A percentile compares a stretch with the other conserved stretches of the same genome.
Evolutionary conservation across 2,329 filamentous ascomycete species (phyloP).

Genomic region (Fusarium cicatricum): DNA sequence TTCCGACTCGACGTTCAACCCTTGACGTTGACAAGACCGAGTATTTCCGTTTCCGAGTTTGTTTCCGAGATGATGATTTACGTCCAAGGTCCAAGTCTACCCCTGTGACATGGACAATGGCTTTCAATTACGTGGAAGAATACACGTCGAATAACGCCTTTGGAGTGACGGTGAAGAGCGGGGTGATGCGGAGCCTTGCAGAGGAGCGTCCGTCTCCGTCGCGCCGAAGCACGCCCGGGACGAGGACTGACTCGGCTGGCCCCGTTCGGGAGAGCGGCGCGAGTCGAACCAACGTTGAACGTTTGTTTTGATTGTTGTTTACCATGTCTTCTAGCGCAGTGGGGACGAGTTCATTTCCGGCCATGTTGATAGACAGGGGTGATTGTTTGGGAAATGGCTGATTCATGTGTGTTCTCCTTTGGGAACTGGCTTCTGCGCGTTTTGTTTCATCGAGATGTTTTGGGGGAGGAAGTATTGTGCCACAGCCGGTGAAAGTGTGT

Average conservation of each 20-base stretch:
- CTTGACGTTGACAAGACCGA: not conserved
- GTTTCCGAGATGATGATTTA: not conserved
- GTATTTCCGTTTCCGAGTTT: not conserved
- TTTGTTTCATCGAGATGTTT: no score
- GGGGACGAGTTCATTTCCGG: no score
- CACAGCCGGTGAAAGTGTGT: no score
- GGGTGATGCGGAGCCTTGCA: no score
- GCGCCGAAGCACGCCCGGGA: not conserved
- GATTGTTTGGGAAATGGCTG: not conserved
- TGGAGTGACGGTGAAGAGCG: no score
- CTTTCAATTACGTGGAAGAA: not conserved
- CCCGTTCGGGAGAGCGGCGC: slow-evolving; percentile 5
- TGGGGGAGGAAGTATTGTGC: no score
- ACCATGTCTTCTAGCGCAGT: not conserved
- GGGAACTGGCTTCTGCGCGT: no score
- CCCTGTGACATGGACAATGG: no score
- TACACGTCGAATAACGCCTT: not conserved
- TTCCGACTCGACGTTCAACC: not conserved
- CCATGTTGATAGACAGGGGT: not conserved
- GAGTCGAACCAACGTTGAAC: not conserved
- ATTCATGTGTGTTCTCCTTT: no score
- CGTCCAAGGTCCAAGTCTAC: not conserved
- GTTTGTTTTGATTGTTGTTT: not conserved
- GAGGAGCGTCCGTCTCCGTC: not conserved
- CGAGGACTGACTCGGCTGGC: slow-evolving; percentile 7